Evolutionary conservation across 192 early-diverging fungal species (phyloP).

Genomic region (Polychytrium aggregatum): DNA sequence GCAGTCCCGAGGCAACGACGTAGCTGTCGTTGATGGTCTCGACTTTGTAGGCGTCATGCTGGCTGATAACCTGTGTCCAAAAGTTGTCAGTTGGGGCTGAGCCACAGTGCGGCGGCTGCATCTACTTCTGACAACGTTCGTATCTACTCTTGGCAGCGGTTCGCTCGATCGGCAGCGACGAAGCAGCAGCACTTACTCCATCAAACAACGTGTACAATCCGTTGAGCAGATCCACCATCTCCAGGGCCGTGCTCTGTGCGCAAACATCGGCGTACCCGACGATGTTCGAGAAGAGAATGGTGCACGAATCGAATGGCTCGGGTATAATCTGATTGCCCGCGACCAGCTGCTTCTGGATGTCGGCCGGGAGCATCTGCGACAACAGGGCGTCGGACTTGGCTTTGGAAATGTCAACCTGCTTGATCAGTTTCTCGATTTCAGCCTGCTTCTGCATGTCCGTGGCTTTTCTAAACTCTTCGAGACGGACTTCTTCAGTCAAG

Average conservation of each 20-base stretch:
- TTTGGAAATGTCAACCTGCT: no score
- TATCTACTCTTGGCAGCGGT: no score
- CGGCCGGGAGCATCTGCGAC: constrained; percentile 15
- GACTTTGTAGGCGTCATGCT: constrained; percentile 29
- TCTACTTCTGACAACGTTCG: no score
- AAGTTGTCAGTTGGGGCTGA: no score
- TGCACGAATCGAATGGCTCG: constrained; percentile 5
- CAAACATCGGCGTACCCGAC: constrained; percentile 24
- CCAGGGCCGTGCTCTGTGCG: constrained; percentile 7
- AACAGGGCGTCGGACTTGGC: constrained; percentile 9
- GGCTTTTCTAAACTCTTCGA: no score
- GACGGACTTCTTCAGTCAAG: constrained; percentile 20
- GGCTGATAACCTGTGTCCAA: constrained; percentile 12
- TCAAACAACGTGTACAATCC: constrained; percentile 23
- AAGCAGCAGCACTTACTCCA: no score
- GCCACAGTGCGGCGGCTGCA: no score
- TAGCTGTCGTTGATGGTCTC: constrained; percentile 27
- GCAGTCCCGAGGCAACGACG: constrained; percentile 19
- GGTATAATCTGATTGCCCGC: constrained; percentile 11
- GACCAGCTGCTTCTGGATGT: constrained; percentile 10
- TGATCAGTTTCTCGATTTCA: no score
- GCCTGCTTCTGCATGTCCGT: no score
- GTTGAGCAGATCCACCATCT: constrained; percentile 23
- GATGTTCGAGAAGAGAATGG: constrained; percentile 23
- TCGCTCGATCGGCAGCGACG: no score